A percentile compares a stretch with the other conserved stretches of the same genome.
These are phyloP conservation scores for Russula virescens DNA, from an alignment of 768 basidiomycete species.

Conservation along the genomic window DNA sequence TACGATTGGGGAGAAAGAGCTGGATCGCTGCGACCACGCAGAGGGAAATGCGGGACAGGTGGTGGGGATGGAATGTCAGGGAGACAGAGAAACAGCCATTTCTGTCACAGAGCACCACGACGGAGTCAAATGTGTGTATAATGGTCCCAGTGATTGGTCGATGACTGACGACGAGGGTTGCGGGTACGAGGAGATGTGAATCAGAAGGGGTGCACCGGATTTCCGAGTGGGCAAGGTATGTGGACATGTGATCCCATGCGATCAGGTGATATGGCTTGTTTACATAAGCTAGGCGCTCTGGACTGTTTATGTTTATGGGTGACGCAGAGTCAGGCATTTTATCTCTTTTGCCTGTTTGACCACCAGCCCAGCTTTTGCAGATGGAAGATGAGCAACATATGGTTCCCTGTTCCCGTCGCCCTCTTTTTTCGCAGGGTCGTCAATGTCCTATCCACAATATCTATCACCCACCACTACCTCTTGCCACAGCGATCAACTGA, in stretches of 20 bases:
- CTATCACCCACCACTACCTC: conserved; percentile 61
- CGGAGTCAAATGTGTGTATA: background rate
- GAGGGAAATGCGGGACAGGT: background rate
- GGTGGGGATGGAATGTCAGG: background rate
- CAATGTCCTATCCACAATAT: conserved; percentile 63
- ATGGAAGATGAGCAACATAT: conserved; percentile 40
- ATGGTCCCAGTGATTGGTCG: too few relatives aligned
- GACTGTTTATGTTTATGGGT: too few relatives aligned
- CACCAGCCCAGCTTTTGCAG: background rate
- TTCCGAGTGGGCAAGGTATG: too few relatives aligned
- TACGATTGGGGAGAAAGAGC: background rate
- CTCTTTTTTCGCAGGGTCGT: conserved; percentile 58
- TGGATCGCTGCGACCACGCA: background rate
- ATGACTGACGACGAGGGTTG: background rate
- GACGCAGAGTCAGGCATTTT: background rate
- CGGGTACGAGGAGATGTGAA: background rate
- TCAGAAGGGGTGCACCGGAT: background rate
- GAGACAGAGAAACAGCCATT: background rate
- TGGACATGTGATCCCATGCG: background rate
- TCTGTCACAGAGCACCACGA: background rate
- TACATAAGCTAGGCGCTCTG: too few relatives aligned
- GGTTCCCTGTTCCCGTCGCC: conserved; percentile 54
- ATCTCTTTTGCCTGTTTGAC: background rate
- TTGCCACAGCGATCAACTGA: conserved; percentile 28
- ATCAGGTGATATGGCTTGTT: background rate